Percentiles rank a stretch among this genome's conserved stretches.
These are phyloP conservation scores for Dendrobium nobile DNA, from an alignment of 106 monocot genomes.

Conservation along the genomic window DNA sequence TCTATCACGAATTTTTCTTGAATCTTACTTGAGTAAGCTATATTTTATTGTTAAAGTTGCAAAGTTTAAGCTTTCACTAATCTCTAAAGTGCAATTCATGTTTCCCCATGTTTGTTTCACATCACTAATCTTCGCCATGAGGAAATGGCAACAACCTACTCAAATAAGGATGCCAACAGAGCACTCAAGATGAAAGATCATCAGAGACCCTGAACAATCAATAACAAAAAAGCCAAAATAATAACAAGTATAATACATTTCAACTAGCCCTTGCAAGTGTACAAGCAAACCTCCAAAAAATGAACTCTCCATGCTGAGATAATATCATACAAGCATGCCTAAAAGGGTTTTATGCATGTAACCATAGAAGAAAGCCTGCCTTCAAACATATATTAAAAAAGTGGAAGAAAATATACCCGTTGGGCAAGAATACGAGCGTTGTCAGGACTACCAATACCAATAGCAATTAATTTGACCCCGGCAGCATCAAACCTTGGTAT, in stretches of 20 bases:
- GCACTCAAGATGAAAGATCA: too few species aligned
- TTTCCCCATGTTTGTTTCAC: too few species aligned
- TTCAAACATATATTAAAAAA: not conserved
- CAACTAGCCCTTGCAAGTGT: not conserved
- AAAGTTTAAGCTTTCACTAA: too few species aligned
- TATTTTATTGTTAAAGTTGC: too few species aligned
- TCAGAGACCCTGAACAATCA: not conserved
- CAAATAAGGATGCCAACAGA: too few species aligned
- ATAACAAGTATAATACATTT: not conserved
- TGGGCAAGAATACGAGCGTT: conserved; percentile 82
- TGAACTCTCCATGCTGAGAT: not conserved
- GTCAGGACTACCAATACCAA: conserved; percentile 73
- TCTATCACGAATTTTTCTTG: too few species aligned
- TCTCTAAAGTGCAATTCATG: too few species aligned
- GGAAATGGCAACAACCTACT: too few species aligned
- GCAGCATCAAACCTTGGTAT: conserved; percentile 71
- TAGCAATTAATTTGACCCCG: conserved; percentile 63
- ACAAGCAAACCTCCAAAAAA: not conserved
- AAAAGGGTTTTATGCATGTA: not conserved
- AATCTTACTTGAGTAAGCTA: too few species aligned
- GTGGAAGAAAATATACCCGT: conserved; percentile 28
- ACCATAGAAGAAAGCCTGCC: not conserved
- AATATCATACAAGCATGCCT: not conserved
- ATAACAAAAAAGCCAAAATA: not conserved
- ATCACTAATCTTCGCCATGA: too few species aligned